Evolutionary conservation across 441 rosid genomes (phyloP), one percentile per base, ranked within the genome.

Genomic region (Theobroma grandiflorum): DNA sequence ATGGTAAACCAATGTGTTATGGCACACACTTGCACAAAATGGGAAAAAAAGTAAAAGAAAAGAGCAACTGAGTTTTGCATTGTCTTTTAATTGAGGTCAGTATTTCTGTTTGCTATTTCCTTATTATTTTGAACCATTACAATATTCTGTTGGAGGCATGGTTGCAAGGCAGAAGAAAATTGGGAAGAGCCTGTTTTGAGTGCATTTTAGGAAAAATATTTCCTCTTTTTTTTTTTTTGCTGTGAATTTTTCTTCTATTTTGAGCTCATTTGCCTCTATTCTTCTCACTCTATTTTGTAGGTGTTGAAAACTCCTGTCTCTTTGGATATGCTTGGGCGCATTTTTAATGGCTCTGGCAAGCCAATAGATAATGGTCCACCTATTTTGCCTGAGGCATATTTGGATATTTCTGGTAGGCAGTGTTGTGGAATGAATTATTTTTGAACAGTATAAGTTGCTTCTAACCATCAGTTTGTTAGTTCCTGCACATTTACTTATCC

Each of bases 361-460:
- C 99, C 99, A 76, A 97, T 97, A 81, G 99, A 97, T 84, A 97
- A 97, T 85, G 99, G 99, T 53, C 99, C 99, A 65, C 96, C 96
- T 65, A 97, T 97, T 75, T 86, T 97, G 84, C 99, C 99, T 0
- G 99, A 97, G 90, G 99, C 99, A 26, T 97, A 95, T 87, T 85
- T 97, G 74, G 99, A 97, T 81, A 97, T 97, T 80, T 95, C 98
- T 63, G 99, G 99, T 93, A 78, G 75, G 84, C 33, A 4, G 77
- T 53, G 11, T 74, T 52, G 16, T 53, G 68, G 20, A 53, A 26
- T 33, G n/a, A 40, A 75, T 77, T 71, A 57, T 62, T 3, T 57
- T 76, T 74, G 31, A 75, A 59, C 58, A n/a, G 31, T 61, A 62
- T 40, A 64, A 67, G 47, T 67, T 81, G 57, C 42, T 71, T 66